Evolutionary conservation across 2,329 filamentous ascomycete species (phyloP).

Genomic region (Colletotrichum sp.): DNA sequence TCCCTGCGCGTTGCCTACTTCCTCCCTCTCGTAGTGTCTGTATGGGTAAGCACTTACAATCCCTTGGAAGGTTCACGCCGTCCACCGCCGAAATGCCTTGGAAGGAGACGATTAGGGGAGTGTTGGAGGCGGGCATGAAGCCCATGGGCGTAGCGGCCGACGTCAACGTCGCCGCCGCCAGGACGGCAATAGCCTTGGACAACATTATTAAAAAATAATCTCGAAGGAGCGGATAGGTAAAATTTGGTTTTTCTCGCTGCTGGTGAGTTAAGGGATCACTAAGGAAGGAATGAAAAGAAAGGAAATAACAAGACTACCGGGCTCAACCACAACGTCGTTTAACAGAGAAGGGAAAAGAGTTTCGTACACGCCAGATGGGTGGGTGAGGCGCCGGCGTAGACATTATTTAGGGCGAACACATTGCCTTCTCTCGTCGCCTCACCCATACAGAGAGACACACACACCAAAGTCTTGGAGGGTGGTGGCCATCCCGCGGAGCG

Average conservation of each 20-base stretch:
- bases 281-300: slow-evolving; percentile 11
- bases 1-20: too few relatives aligned
- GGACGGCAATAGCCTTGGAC: slow-evolving; percentile 32
- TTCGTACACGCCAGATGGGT: neutral
- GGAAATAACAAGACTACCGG: slow-evolving; percentile 22
- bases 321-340: slow-evolving; percentile 11
- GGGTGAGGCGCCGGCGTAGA: neutral
- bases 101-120: slow-evolving; percentile 44
- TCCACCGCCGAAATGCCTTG: slow-evolving; percentile 38
- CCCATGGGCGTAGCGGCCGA: slow-evolving; percentile 45
- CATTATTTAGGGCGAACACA: slow-evolving; percentile 10
- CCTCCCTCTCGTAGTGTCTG: neutral
- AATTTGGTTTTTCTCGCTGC: neutral
- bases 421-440: neutral
- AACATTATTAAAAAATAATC: slow-evolving; percentile 31
- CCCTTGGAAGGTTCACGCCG: slow-evolving; percentile 41
- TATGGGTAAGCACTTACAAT: slow-evolving; percentile 30
- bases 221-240: slow-evolving; percentile 1
- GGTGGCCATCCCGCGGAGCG: neutral
- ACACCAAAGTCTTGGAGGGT: neutral
- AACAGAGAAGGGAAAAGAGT: neutral
- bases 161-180: slow-evolving; percentile 35
- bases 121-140: slow-evolving; percentile 42
- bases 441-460: neutral
- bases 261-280: neutral